Conservation (phyloP, 768 basidiomycete species). For the Suillus clintonianus region DNA sequence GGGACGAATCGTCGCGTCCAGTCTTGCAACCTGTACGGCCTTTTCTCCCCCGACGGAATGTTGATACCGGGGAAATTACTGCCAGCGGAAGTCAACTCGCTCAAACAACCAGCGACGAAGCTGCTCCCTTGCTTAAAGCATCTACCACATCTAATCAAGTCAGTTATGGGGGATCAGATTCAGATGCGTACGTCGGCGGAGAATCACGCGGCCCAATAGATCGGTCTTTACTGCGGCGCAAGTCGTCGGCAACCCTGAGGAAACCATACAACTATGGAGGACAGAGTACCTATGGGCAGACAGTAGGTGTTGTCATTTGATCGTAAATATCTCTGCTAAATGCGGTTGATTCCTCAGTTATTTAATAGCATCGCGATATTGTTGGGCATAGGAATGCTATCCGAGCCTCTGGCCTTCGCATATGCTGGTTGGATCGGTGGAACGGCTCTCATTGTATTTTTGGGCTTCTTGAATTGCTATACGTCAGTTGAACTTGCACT, state of each 20-base stretch:
- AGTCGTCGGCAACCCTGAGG: constrained; percentile 1
- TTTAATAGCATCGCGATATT: constrained; percentile 88
- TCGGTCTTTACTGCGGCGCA: constrained; percentile 3
- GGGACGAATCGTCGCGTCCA: constrained; percentile 16
- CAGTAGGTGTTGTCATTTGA: constrained; percentile 43
- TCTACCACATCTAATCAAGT: constrained; percentile 10
- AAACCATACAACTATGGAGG: constrained; percentile 44
- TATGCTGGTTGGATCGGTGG: constrained; percentile 90
- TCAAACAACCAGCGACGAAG: constrained; percentile 14
- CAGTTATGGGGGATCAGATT: not conserved
- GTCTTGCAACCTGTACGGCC: not conserved
- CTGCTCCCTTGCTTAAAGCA: constrained; percentile 44
- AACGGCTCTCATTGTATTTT: constrained; percentile 69
- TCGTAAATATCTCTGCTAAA: not conserved
- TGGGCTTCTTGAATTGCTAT: constrained; percentile 83
- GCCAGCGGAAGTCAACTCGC: not conserved
- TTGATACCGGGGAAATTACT: not conserved
- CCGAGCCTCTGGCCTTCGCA: constrained; percentile 88
- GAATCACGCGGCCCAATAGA: not conserved
- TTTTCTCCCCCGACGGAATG: not conserved
- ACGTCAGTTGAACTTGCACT: constrained; percentile 56
- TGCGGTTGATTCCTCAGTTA: constrained; percentile 47
- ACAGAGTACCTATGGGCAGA: constrained; percentile 73
- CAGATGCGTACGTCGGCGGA: not conserved
- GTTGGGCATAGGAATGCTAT: constrained; percentile 86